These are phyloP conservation scores for Glebionis coronaria DNA, from an alignment of 129 eudicot species.

Conservation along the genomic window DNA sequence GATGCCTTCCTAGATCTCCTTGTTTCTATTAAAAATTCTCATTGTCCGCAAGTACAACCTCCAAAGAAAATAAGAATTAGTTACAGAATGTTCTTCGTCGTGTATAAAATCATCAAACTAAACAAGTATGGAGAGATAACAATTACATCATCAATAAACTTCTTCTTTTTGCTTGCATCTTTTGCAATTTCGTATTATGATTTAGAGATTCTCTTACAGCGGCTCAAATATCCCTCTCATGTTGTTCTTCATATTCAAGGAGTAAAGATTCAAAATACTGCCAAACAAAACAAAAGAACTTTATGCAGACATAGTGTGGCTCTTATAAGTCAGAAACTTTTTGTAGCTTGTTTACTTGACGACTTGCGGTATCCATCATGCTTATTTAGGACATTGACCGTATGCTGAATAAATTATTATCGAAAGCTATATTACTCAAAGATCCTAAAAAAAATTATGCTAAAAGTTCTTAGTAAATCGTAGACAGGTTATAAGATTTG, in stretches of 20 bases:
- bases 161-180: constrained; percentile 69
- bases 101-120: neutral
- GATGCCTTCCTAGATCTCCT: constrained; percentile 69
- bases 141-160: constrained; percentile 69
- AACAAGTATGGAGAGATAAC: neutral
- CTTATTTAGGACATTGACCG: neutral
- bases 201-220: constrained; percentile 58
- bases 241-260: constrained; percentile 68
- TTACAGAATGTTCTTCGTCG: neutral
- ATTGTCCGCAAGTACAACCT: constrained; percentile 52
- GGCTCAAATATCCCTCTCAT: constrained; percentile 46
- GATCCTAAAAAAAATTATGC: too few relatives aligned
- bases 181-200: constrained; percentile 56
- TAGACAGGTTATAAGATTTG: too few relatives aligned
- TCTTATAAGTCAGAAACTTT: neutral
- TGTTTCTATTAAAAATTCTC: constrained; percentile 66
- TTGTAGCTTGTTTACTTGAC: too few relatives aligned
- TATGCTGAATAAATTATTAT: too few relatives aligned
- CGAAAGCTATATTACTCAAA: neutral
- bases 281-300: constrained; percentile 17
- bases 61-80: neutral
- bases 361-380: neutral
- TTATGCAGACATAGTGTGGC: neutral
- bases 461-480: too few relatives aligned
- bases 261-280: constrained; percentile 80